Evolutionary conservation across 805 yeast species (phyloP), one percentile per base, ranked within the genome.

Genomic region (Clavispora asparagi): DNA sequence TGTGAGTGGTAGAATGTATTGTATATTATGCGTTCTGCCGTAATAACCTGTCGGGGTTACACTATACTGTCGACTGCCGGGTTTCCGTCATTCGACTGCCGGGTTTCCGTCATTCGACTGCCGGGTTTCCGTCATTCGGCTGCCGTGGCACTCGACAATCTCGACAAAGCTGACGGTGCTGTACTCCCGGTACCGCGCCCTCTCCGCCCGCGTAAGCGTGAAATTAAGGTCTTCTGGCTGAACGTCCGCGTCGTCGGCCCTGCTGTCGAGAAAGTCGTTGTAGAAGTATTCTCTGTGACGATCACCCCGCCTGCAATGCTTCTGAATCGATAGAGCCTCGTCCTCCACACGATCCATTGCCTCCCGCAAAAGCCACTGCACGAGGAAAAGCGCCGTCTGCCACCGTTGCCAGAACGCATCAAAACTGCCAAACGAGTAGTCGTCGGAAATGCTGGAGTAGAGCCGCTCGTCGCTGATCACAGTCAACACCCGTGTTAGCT

Each of bases 331-430:
- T 4, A 5, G 4, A 8, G 25, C 4, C n/a, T 16, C 37, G 37
- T 16, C 23, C 5, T 14, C 25, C 16, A 11, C 37, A 6, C 37
- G 36, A 7, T 7, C 9, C 16, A 32, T 5, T 11, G 33, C 38
- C 10, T 31, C 37, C 7, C 6, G 26, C 14, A 61, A 48, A 10
- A 63, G 30, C 67, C 68, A 63, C 31, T 52, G 57, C 7, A 56
- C 46, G 25, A 61, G 39, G 32, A 53, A 61, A 41, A 55, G 54
- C 8, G 58, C 42, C 44, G 58, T 65, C 26, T 48, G 40, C 71
- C 71, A 66, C 4, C 42, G 33, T 28, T 52, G 60, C 7, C 45
- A 42, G 37, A 65, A 65, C 6, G 50, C 57, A 3, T 53, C 56
- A 14, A 51, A 51, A 7, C 33, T 39, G 26, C 19, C 16, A 29